Percentiles rank a stretch among this genome's conserved stretches.
Evolutionary conservation across 2,329 filamentous ascomycete species (phyloP).

Genomic region (Diaporthe longicolla): DNA sequence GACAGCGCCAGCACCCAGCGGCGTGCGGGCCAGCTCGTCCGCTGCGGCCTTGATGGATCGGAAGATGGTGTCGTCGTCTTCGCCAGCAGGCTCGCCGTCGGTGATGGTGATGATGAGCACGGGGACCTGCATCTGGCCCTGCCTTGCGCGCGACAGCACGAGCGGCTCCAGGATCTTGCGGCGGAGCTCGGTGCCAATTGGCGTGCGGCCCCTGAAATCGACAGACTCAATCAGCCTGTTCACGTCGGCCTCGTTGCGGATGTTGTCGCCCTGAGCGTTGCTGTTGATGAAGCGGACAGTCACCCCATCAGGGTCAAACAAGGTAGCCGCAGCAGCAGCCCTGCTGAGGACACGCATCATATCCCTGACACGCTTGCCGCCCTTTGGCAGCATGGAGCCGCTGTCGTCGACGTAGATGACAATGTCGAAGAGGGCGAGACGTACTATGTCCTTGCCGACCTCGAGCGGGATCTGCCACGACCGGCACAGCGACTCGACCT

Average conservation of each 20-base stretch:
- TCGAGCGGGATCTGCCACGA: conserved; percentile 23
- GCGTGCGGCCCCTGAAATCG: conserved; percentile 18
- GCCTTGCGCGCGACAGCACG: conserved; percentile 13
- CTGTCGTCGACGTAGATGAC: conserved; percentile 27
- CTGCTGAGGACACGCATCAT: conserved; percentile 14
- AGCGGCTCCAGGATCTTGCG: conserved; percentile 23
- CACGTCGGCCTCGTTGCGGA: conserved; percentile 24
- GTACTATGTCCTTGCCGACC: conserved; percentile 23
- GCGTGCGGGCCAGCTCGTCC: conserved; percentile 8
- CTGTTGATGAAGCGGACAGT: conserved; percentile 22
- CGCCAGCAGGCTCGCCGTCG: neutral
- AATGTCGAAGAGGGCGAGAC: conserved; percentile 16
- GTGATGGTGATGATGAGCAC: conserved; percentile 20
- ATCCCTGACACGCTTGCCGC: conserved; percentile 21
- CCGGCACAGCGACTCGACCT: conserved; percentile 18
- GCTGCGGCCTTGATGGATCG: conserved; percentile 6
- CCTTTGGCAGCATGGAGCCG: conserved; percentile 23
- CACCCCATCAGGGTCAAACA: conserved; percentile 3
- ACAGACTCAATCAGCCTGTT: conserved; percentile 16
- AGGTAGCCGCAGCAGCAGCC: conserved; percentile 1
- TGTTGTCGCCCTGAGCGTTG: conserved; percentile 17
- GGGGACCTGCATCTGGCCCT: conserved; percentile 25
- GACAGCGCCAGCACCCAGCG: conserved; percentile 11
- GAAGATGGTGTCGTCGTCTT: conserved; percentile 20
- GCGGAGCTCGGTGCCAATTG: conserved; percentile 10